Evolutionary conservation across 441 rosid species (phyloP).

Genomic region (Bruguiera hainesii): DNA sequence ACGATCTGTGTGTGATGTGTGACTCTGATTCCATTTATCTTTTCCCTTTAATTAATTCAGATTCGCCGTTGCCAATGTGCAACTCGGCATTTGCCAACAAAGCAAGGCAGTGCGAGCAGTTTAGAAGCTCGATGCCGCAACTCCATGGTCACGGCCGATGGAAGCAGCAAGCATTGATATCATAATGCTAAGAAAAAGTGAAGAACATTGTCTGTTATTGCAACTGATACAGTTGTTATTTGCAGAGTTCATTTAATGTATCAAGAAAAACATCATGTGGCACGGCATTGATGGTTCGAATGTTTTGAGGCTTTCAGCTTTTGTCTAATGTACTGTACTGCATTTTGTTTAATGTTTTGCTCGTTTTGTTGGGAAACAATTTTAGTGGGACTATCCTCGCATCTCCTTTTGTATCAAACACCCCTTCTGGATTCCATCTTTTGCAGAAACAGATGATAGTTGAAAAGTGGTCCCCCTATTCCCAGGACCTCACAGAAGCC

Average conservation of each 20-base stretch:
- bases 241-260: constrained; percentile 25
- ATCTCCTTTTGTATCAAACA: constrained; percentile 21
- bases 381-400: constrained; percentile 29
- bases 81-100: constrained; percentile 27
- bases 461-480: constrained; percentile 87
- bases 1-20: too few species aligned
- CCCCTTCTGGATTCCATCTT: constrained; percentile 25
- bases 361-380: constrained; percentile 29
- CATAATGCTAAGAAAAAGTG: constrained; percentile 23
- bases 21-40: too few species aligned
- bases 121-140: constrained; percentile 52
- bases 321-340: constrained; percentile 35
- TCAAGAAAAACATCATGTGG: constrained; percentile 28
- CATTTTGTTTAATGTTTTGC: constrained; percentile 18
- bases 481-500: constrained; percentile 21
- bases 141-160: constrained; percentile 52
- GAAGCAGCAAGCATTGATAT: constrained; percentile 34
- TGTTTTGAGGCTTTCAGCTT: constrained; percentile 34
- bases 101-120: constrained; percentile 28
- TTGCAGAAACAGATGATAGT: constrained; percentile 45
- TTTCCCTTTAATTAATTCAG: constrained; percentile 26
- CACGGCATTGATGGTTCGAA: constrained; percentile 25
- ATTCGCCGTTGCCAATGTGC: constrained; percentile 38
- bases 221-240: constrained; percentile 31
- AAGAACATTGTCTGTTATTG: constrained; percentile 16